phyloP scores from a whole-genome alignment of 805 yeast species.

The Wickerhamomyces alni region DNA sequence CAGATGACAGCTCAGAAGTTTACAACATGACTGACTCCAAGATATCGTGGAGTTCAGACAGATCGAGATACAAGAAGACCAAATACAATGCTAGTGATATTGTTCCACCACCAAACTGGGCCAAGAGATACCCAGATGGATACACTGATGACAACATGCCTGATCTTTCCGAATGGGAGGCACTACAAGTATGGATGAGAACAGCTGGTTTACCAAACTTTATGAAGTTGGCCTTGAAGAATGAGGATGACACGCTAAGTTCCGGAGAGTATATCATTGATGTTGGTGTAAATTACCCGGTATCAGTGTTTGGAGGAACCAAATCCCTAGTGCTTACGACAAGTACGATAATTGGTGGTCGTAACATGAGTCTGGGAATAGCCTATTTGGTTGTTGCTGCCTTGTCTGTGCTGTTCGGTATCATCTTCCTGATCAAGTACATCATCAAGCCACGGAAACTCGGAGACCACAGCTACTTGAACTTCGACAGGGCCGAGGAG shows the following conservation, averaged over 20 bases:
- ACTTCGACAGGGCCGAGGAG: constrained; percentile 30
- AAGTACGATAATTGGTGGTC: constrained; percentile 78
- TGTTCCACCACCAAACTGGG: constrained; percentile 96
- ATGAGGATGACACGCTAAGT: constrained; percentile 47
- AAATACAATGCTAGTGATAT: constrained; percentile 60
- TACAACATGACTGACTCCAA: constrained; percentile 35
- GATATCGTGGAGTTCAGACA: constrained; percentile 85
- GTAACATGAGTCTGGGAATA: constrained; percentile 78
- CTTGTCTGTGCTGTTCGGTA: constrained; percentile 61
- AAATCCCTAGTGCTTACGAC: constrained; percentile 80
- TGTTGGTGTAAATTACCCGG: constrained; percentile 77
- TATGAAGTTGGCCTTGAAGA: constrained; percentile 69
- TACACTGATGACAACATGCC: constrained; percentile 81
- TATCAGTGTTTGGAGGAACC: constrained; percentile 78
- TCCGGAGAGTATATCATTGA: constrained; percentile 67
- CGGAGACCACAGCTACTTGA: constrained; percentile 71
- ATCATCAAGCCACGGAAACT: constrained; percentile 77
- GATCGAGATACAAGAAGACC: constrained; percentile 66
- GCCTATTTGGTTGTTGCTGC: constrained; percentile 84
- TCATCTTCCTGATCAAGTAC: constrained; percentile 74
- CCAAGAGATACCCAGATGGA: constrained; percentile 71
- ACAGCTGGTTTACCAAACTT: constrained; percentile 92
- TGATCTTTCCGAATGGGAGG: constrained; percentile 69
- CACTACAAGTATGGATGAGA: constrained; percentile 96
- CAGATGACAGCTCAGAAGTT: constrained; percentile 4